These are phyloP conservation scores for Berkeleyomyces rouxiae DNA, from an alignment of 2,329 filamentous ascomycete species.

Conservation along the genomic window DNA sequence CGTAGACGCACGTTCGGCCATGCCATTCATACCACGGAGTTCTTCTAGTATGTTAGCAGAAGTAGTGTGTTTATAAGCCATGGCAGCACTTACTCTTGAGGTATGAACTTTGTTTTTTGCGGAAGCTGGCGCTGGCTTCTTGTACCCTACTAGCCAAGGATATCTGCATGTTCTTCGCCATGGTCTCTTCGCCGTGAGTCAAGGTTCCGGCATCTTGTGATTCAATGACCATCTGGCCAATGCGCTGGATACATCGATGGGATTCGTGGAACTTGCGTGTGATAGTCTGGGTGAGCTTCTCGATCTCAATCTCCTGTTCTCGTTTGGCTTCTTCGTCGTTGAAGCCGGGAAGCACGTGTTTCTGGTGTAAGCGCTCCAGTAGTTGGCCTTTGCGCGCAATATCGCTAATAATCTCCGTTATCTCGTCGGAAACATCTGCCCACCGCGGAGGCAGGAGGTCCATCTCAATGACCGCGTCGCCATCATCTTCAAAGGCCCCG, in stretches of 20 bases:
- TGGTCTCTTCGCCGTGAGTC: slow-evolving; percentile 72
- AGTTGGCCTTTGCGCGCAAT: slow-evolving; percentile 70
- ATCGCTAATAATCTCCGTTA: slow-evolving; percentile 63
- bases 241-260: slow-evolving; percentile 71
- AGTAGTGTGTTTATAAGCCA: background rate
- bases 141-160: slow-evolving; percentile 77
- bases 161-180: slow-evolving; percentile 93
- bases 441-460: slow-evolving; percentile 86
- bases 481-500: slow-evolving; percentile 65
- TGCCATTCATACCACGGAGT: slow-evolving; percentile 53
- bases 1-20: slow-evolving; percentile 23
- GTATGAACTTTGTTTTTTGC: slow-evolving; percentile 95
- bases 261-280: slow-evolving; percentile 81
- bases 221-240: slow-evolving; percentile 76
- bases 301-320: slow-evolving; percentile 78
- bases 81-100: slow-evolving; percentile 55
- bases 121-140: slow-evolving; percentile 77
- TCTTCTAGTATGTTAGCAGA: slow-evolving; percentile 31
- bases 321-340: slow-evolving; percentile 84
- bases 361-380: slow-evolving; percentile 86
- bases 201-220: slow-evolving; percentile 55
- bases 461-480: slow-evolving; percentile 96
- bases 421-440: slow-evolving; percentile 89
- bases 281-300: slow-evolving; percentile 75
- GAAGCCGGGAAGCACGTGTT: slow-evolving; percentile 90